These are phyloP conservation scores for Nectriaceae sp. DNA, from an alignment of 2,329 filamentous ascomycete genomes.

Conservation along the genomic window DNA sequence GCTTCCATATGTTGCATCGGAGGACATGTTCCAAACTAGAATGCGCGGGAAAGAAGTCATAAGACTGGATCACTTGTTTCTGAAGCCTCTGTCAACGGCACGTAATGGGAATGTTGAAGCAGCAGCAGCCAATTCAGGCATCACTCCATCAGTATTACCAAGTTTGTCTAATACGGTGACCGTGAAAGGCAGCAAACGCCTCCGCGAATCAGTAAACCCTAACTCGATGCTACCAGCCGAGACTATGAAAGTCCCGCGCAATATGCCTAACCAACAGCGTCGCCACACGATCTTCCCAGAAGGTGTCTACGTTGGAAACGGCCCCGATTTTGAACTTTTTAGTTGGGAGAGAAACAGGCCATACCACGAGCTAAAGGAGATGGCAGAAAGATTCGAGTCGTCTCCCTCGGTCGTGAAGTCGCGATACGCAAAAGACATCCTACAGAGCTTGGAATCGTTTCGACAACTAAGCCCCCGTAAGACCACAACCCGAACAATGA, in stretches of 20 bases:
- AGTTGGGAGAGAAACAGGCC: too few species aligned
- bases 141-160: too few species aligned
- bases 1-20: constrained; percentile 8
- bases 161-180: constrained; percentile 12
- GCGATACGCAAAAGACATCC: constrained; percentile 21
- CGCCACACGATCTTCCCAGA: too few species aligned
- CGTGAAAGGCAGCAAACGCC: neutral
- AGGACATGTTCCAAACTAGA: constrained; percentile 15
- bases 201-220: too few species aligned
- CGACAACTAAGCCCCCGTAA: constrained; percentile 8
- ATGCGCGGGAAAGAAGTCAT: constrained; percentile 21
- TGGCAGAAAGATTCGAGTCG: constrained; percentile 7
- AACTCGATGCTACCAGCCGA: too few species aligned
- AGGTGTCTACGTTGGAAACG: too few species aligned
- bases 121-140: too few species aligned
- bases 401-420: constrained; percentile 20
- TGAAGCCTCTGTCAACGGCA: constrained; percentile 17
- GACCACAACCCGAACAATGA: neutral
- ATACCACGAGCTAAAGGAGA: constrained; percentile 13
- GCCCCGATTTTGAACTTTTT: too few species aligned
- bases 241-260: too few species aligned
- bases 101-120: too few species aligned
- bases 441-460: constrained; percentile 22
- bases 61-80: constrained; percentile 18
- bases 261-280: too few species aligned